Base-by-base conservation (phyloP, 2,329 filamentous ascomycete genomes). In the Talaromyces verruculosus region DNA sequence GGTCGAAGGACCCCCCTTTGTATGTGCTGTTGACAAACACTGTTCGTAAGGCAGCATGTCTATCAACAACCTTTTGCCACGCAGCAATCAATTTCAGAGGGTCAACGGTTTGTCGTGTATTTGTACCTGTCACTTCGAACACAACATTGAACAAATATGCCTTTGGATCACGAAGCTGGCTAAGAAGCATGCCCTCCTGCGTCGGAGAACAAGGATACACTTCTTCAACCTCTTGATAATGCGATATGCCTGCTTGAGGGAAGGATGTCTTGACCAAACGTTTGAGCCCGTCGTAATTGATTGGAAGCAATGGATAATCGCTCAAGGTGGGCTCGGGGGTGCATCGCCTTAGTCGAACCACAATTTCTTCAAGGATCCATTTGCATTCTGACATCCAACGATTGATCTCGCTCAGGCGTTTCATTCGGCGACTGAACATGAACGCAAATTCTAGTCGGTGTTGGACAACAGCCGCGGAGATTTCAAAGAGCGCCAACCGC, bases 401-500 rank as follows among this genome's bases (percentile, higher is more conserved):
- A 6, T 73, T 72, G 19, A 85, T 81, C 0, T 72, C 69, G 2
- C 75, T 70, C 63, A 84, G 81, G 66, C 84, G 81, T n/a, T 73
- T 71, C 80, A 84, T 84, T 39, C 77, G 72, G 10, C 76, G 74
- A 68, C 84, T 84, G 72, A 82, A 84, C 0, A 82, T 82, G 69
- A 85, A 85, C 0, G 79, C 80, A 63, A 85, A 82, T 10, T 81
- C 79, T 30, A 85, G 74, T 17, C 73, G 74, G 0, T 80, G 82
- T 60, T 79, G 76, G 7, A 81, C 79, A 2, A 84, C 78, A 63
- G 83, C 80, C 0, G 83, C 83, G 0, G 82, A 82, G 41, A 85
- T 82, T 67, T 86, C 84, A 65, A 86, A 83, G 0, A 85, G 74
- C 4, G 78, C 81, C 67, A 83, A 82, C 5, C 82, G 79, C 19